Conservation (phyloP, 2,329 filamentous ascomycete genomes). For the Coccinonectria pachysandricola region DNA sequence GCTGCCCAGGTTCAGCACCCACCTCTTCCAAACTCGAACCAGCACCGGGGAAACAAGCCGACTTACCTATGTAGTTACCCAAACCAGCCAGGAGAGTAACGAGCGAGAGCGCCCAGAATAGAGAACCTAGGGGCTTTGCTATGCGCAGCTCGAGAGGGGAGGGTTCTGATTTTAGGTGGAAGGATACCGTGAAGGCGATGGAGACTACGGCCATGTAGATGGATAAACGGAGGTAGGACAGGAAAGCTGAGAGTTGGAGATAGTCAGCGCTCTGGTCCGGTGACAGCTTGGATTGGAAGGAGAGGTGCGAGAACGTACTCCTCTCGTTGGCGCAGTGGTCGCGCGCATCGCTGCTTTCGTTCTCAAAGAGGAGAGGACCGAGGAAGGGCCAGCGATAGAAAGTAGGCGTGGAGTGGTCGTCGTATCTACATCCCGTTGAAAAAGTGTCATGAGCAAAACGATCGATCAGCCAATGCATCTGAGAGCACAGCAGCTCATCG, state of each 20-base stretch:
- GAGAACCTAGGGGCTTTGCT: slow-evolving; percentile 70
- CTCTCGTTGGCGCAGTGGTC: slow-evolving; percentile 74
- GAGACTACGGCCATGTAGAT: slow-evolving; percentile 87
- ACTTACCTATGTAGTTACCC: slow-evolving; percentile 72
- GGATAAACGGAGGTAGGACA: slow-evolving; percentile 81
- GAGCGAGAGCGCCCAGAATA: slow-evolving; percentile 79
- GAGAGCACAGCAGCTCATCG: no score
- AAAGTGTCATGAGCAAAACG: no score
- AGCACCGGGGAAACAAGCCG: no score
- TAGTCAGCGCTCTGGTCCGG: no score
- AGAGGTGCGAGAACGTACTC: slow-evolving; percentile 32
- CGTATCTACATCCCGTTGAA: no score
- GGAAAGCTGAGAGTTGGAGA: slow-evolving; percentile 64
- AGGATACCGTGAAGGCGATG: slow-evolving; percentile 83
- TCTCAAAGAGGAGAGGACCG: slow-evolving; percentile 62
- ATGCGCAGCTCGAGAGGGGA: slow-evolving; percentile 61
- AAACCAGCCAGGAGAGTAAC: slow-evolving; percentile 68
- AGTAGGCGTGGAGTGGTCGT: background rate
- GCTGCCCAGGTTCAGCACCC: slow-evolving; percentile 28
- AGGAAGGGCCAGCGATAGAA: slow-evolving; percentile 55
- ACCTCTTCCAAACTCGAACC: no score
- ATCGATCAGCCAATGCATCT: slow-evolving; percentile 2
- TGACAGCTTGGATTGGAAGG: background rate
- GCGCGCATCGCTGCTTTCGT: slow-evolving; percentile 61
- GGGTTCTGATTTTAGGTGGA: slow-evolving; percentile 73